phyloP scores from a whole-genome alignment of 148 eudicot species.

The Polygonum maritimum region DNA sequence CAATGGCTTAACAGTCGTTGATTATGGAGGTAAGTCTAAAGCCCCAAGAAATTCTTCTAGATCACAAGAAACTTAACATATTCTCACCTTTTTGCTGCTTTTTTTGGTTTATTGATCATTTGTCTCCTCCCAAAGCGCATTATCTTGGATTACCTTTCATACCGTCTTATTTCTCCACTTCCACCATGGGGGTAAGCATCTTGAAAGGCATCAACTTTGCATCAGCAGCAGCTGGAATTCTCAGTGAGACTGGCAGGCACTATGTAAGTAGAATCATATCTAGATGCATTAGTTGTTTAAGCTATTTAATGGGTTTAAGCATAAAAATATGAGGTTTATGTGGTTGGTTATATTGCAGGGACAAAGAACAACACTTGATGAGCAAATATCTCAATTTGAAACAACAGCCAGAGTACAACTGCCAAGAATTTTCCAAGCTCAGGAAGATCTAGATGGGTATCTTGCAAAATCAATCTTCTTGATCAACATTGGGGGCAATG shows the following conservation, averaged over 20 bases:
- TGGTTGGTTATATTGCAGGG: slow-evolving; percentile 19
- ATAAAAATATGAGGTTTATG: not conserved
- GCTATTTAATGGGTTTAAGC: not conserved
- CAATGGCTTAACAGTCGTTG: slow-evolving; percentile 39
- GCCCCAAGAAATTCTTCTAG: not conserved
- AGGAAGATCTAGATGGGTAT: slow-evolving; percentile 22
- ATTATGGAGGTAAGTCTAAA: slow-evolving; percentile 33
- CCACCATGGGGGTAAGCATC: slow-evolving; percentile 17
- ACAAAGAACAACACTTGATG: slow-evolving; percentile 30
- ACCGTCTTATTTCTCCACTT: slow-evolving; percentile 26
- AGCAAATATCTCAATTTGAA: slow-evolving; percentile 32
- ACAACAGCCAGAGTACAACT: slow-evolving; percentile 21
- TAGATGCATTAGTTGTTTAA: not conserved
- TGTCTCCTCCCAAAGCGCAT: slow-evolving; percentile 16
- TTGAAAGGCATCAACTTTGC: slow-evolving; percentile 39
- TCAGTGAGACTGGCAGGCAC: slow-evolving; percentile 36
- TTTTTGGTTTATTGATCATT: not conserved
- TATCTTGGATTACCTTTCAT: slow-evolving; percentile 33
- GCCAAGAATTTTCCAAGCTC: slow-evolving; percentile 17
- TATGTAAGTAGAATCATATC: slow-evolving; percentile 20
- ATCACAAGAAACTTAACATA: not conserved
- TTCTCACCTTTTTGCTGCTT: not conserved
- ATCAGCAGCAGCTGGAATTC: slow-evolving; percentile 45
- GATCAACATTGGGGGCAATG: slow-evolving; percentile 40
- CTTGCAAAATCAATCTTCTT: slow-evolving; percentile 32